phyloP scores from a whole-genome alignment of 305 asterid species.

The Stenogyne calaminthoides region DNA sequence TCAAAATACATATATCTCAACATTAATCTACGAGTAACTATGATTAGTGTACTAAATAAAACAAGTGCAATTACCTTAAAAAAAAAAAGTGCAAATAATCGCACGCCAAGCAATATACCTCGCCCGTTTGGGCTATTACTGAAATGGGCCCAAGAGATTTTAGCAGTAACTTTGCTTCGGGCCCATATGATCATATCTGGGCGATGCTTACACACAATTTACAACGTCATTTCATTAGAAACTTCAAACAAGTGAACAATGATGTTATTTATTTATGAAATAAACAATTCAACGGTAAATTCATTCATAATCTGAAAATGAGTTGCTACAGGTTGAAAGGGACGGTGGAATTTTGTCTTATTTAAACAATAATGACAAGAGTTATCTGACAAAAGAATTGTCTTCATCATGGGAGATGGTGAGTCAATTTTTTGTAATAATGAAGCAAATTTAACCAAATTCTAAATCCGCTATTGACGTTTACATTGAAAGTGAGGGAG shows the following conservation, averaged over 20 bases:
- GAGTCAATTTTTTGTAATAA: constrained; percentile 17
- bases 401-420: background rate
- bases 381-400: background rate
- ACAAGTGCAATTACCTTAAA: too few species aligned
- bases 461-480: background rate
- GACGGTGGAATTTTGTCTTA: background rate
- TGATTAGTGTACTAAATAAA: too few species aligned
- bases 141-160: background rate
- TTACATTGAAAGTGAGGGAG: background rate
- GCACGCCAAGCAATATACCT: background rate
- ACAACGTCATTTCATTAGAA: background rate
- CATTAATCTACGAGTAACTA: background rate
- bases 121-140: background rate
- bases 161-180: background rate
- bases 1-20: too few species aligned
- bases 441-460: background rate
- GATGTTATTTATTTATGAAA: background rate
- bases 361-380: background rate
- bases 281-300: background rate
- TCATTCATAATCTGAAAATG: background rate
- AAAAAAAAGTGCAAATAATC: background rate
- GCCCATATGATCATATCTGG: too few species aligned
- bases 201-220: background rate
- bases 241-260: background rate
- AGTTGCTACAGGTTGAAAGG: too few species aligned